A percentile compares a stretch with the other conserved stretches of the same genome.
Evolutionary conservation across 2,329 filamentous ascomycete genomes (phyloP).

Genomic region (Aspergillus sojae): DNA sequence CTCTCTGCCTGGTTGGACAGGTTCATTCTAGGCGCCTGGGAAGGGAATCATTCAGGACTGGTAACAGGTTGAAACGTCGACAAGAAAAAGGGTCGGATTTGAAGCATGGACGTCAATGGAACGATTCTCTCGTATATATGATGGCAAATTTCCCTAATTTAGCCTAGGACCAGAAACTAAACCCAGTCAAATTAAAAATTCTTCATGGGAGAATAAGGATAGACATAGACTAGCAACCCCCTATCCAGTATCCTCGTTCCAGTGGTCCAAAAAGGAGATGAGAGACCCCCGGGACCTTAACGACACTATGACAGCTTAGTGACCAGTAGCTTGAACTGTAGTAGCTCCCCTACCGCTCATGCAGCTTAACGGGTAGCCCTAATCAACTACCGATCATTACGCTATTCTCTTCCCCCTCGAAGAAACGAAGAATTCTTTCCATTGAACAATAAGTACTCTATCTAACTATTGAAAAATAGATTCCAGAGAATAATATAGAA

Average conservation of each 20-base stretch:
- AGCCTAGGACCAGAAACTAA: background rate
- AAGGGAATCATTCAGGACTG: background rate
- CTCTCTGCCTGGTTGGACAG: background rate
- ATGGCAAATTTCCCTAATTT: background rate
- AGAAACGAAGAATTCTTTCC: background rate
- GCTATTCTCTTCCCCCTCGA: background rate
- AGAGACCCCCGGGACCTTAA: background rate
- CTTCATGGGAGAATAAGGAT: background rate
- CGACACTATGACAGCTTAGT: background rate
- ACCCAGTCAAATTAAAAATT: background rate
- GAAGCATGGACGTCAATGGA: background rate
- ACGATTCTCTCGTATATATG: background rate
- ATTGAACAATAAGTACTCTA: background rate
- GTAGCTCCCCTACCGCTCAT: background rate
- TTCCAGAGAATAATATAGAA: background rate
- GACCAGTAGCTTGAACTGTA: background rate
- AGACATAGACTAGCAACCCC: background rate
- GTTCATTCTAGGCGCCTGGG: background rate
- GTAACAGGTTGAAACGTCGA: background rate
- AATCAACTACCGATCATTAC: background rate
- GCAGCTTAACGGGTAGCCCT: conserved; percentile 4
- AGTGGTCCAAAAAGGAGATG: background rate
- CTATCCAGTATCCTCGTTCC: background rate
- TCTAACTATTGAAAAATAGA: background rate
- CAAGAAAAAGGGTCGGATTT: background rate